Evolutionary conservation across 768 basidiomycete species (phyloP), one percentile per base, ranked within the genome.

Genomic region (Gymnopilus junonius): DNA sequence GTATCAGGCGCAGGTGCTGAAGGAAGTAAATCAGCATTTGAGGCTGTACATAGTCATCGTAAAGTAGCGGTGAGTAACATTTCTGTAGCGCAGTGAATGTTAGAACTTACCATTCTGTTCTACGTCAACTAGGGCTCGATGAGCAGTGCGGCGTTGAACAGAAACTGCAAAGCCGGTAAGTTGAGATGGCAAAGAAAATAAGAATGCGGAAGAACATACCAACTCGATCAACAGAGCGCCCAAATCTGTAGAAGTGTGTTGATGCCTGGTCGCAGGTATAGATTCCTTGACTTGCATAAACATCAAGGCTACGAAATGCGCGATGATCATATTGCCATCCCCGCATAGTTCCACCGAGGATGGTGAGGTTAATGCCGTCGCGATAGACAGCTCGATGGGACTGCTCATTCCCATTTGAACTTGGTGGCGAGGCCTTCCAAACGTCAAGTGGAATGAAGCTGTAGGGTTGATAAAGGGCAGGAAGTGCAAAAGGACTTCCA

Each of bases 381-480:
- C 65, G 65, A 31, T 72, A 65, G 27, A 71, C 61, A 55, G 68
- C 68, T 6, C 65, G 61, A 58, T 75, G 74, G 0, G 68, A 57
- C 35, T 74, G 67, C 35, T 74, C 73, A 51, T 75, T 62, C 6
- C 64, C 64, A 46, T 65, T 65, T 23, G 68, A 67, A 15, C 63
- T 73, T 0, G 65, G 55, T 1, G 69, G 68, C 8, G 59, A 63
- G 0, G 74, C 70, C 50, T 66, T 63, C 74, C 74, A 75, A 14
- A 73, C 61, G 17, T 68, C 63, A 20, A 65, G 61, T 1, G 72
- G 73, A 17, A 73, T 74, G n/a, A 70, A 58, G 54, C 73, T 75
- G 4, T 7, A 12, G 1, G 71, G 73, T 27, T 66, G 70, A 43
- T 73, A 74, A 3, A 75, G 20, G 4, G 69, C 74, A 20, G 73